phyloP scores from a whole-genome alignment of 2,329 filamentous ascomycete genomes.

The Saccharata proteae region DNA sequence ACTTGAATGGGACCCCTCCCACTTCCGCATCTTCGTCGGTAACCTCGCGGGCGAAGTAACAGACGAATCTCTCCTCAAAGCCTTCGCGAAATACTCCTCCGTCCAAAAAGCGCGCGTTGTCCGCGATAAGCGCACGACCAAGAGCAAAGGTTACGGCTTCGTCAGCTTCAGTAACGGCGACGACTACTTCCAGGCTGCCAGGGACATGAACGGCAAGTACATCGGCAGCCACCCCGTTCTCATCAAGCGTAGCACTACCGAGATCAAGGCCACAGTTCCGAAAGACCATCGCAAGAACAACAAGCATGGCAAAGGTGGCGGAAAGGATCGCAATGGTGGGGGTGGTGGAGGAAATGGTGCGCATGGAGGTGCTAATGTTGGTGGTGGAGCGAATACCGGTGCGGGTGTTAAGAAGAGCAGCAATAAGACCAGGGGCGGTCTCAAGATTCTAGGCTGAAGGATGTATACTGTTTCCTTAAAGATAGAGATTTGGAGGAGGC shows the following conservation, averaged over 20 bases:
- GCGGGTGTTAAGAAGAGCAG: conserved; percentile 26
- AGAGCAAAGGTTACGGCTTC: conserved; percentile 93
- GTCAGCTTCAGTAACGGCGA: conserved; percentile 92
- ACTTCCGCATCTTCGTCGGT: conserved; percentile 90
- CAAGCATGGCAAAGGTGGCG: conserved; percentile 33
- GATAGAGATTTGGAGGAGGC: no score
- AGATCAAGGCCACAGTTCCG: conserved; percentile 67
- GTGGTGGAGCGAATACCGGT: conserved; percentile 24
- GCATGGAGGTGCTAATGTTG: conserved; percentile 10
- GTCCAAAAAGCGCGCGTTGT: conserved; percentile 89
- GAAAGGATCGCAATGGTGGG: no score
- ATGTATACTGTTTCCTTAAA: no score
- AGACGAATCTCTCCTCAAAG: conserved; percentile 88
- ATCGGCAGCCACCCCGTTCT: conserved; percentile 92
- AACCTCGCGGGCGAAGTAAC: conserved; percentile 96
- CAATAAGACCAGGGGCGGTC: conserved; percentile 26
- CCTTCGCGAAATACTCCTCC: conserved; percentile 77
- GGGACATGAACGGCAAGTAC: conserved; percentile 98
- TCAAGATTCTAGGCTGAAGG: conserved; percentile 24
- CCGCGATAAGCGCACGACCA: conserved; percentile 88
- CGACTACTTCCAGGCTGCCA: conserved; percentile 90
- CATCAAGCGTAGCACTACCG: conserved; percentile 78
- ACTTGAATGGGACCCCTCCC: conserved; percentile 89
- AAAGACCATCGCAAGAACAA: conserved; percentile 40
- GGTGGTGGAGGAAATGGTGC: conserved; percentile 19